Conservation (phyloP, 2,329 filamentous ascomycete species). For the Colletotrichum simmondsii region DNA sequence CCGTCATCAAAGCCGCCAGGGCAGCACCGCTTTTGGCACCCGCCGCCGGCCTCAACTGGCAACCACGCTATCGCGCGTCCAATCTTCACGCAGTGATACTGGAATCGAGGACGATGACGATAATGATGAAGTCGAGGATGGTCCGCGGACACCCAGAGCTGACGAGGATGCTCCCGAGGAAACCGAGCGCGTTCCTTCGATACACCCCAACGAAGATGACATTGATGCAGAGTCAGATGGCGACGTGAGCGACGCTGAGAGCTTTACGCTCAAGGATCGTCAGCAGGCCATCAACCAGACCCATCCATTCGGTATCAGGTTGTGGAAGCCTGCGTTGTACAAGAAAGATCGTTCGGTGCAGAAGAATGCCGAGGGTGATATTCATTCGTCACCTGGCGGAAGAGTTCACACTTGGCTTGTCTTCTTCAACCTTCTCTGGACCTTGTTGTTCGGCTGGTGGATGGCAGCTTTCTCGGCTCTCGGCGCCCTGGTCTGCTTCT, state of each 20-base stretch:
- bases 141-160: conserved; percentile 20
- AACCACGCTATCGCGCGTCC: conserved; percentile 52
- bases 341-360: conserved; percentile 98
- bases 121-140: conserved; percentile 37
- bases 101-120: conserved; percentile 37
- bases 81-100: conserved; percentile 49
- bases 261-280: conserved; percentile 96
- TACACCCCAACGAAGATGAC: conserved; percentile 48
- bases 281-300: conserved; percentile 99
- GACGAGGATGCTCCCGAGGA: conserved; percentile 38
- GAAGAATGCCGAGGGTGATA: conserved; percentile 94
- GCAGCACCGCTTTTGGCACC: conserved; percentile 39
- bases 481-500: conserved; percentile 81
- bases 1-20: conserved; percentile 51
- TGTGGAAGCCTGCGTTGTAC: conserved; percentile 98
- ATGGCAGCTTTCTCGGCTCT: conserved; percentile 80
- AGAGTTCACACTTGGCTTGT: conserved; percentile 86
- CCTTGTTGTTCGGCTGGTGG: conserved; percentile 95
- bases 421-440: conserved; percentile 92
- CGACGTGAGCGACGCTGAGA: conserved; percentile 90
- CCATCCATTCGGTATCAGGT: conserved; percentile 97
- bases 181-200: conserved; percentile 43
- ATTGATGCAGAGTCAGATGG: conserved; percentile 73
- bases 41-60: conserved; percentile 48
- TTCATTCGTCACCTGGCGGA: conserved; percentile 92